Evolutionary conservation across 208 protist species (phyloP).

Genomic region (Vickermania spadyakhi): DNA sequence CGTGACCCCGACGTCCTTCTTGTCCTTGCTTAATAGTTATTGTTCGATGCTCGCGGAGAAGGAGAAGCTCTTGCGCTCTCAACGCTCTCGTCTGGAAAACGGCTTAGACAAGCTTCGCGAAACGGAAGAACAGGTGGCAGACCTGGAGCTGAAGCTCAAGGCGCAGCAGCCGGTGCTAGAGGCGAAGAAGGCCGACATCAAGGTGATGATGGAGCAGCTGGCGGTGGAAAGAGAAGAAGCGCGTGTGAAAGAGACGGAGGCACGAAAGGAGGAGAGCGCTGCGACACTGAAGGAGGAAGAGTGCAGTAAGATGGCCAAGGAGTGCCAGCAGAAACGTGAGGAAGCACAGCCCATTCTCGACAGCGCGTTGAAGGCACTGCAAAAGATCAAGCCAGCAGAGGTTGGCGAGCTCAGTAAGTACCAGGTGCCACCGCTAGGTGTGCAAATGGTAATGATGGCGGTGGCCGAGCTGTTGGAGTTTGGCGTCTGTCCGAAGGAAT

Average conservation of each 20-base stretch:
- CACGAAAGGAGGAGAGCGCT: constrained; percentile 86
- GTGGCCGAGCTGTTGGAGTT: constrained; percentile 94
- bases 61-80: constrained; percentile 67
- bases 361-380: constrained; percentile 89
- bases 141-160: constrained; percentile 91
- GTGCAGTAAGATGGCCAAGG: constrained; percentile 90
- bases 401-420: constrained; percentile 95
- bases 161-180: constrained; percentile 94
- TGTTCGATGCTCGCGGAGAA: constrained; percentile 76
- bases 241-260: constrained; percentile 73
- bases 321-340: constrained; percentile 87
- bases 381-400: constrained; percentile 93
- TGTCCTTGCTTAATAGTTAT: constrained; percentile 93
- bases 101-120: constrained; percentile 93
- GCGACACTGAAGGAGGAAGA: constrained; percentile 92
- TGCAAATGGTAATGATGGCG: constrained; percentile 97
- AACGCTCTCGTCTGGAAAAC: constrained; percentile 86
- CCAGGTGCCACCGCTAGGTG: constrained; percentile 92
- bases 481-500: constrained; percentile 91
- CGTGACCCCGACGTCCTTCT: constrained; percentile 97
- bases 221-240: constrained; percentile 88
- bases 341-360: constrained; percentile 95
- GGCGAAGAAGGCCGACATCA: constrained; percentile 88
- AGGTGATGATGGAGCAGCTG: constrained; percentile 90
- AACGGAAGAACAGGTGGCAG: constrained; percentile 90